Percentiles rank a stretch among this genome's conserved stretches.
Conservation (phyloP, 495 filamentous ascomycete genomes). For the Thermothielavioides terrestris region DNA sequence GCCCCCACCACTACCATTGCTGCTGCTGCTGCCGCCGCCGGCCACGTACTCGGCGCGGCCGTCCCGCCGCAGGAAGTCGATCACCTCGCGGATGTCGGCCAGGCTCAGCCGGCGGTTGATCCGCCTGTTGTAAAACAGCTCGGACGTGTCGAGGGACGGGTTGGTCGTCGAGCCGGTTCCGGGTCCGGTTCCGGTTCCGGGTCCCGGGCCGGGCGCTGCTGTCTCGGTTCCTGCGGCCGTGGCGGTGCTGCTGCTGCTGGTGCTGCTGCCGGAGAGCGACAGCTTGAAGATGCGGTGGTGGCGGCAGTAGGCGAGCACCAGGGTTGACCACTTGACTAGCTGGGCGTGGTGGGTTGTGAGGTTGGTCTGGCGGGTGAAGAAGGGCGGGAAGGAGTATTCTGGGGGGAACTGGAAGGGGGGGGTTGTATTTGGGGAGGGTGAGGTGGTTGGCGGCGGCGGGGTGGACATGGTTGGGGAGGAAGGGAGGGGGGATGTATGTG, state of each 20-base stretch:
- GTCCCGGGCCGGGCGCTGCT: too few relatives aligned
- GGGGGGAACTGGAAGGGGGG: slow-evolving; percentile 40
- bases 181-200: too few relatives aligned
- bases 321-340: slow-evolving; percentile 71
- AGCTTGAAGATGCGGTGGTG: slow-evolving; percentile 66
- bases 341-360: slow-evolving; percentile 65
- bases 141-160: slow-evolving; percentile 14
- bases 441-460: not conserved
- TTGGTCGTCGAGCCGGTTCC: too few relatives aligned
- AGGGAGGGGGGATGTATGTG: too few relatives aligned
- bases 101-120: slow-evolving; percentile 50
- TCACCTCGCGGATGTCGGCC: slow-evolving; percentile 54
- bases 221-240: too few relatives aligned
- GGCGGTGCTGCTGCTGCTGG: not conserved
- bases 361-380: slow-evolving; percentile 77
- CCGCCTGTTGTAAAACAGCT: slow-evolving; percentile 45
- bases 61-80: slow-evolving; percentile 64
- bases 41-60: slow-evolving; percentile 62
- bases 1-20: slow-evolving; percentile 50
- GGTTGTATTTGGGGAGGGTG: not conserved
- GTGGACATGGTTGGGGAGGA: not conserved
- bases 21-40: slow-evolving; percentile 39
- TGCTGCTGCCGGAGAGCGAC: slow-evolving; percentile 42
- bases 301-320: slow-evolving; percentile 77
- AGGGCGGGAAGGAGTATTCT: slow-evolving; percentile 59